Evolutionary conservation across 495 filamentous ascomycete genomes (phyloP), one percentile per base, ranked within the genome.

Genomic region (Haplographium delicatum): DNA sequence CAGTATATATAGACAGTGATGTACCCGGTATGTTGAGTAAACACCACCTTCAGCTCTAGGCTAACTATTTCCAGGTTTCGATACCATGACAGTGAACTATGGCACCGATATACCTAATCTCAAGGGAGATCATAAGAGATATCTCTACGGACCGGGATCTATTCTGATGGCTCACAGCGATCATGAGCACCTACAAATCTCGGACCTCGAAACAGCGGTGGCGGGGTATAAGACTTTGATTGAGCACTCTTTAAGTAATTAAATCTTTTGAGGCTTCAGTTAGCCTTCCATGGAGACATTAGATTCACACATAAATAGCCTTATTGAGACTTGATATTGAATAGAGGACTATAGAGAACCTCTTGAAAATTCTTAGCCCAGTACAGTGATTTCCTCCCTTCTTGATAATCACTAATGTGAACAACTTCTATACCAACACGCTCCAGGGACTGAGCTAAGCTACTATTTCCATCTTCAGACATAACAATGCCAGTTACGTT

Each of bases 111-210:
- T 96, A 6, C 35, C 35, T 19, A 39, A 39, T 19, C 35, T 39
- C 35, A 96, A 95, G 18, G 79, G 82, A 6, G 72, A 81, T 22
- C 84, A 91, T 37, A 86, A 84, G 65, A 76, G 82, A 45, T 97
- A 95, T 95, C 31, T 97, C 90, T 68, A 91, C 89, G 0, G 90
- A 88, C 1, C 50, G 26, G 91, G 91, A 0, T 86, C 72, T 49
- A 96, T 97, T 45, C 72, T 91, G 46, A 88, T 95, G 37, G 91
- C 93, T 3, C 91, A 97, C 65, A 82, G 83, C 3, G 85, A 89
- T 57, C 76, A 95, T 60, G 91, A 97, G 72, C 81, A 81, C 51
- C 62, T 97, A 47, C 83, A 68, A 11, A 76, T 89, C 11, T 64
- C 69, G 6, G 80, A 96, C 37, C 58, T 94, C 30, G 74, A 82